Evolutionary conservation across 768 basidiomycete genomes (phyloP).

Genomic region (Pleurotus eryngii): DNA sequence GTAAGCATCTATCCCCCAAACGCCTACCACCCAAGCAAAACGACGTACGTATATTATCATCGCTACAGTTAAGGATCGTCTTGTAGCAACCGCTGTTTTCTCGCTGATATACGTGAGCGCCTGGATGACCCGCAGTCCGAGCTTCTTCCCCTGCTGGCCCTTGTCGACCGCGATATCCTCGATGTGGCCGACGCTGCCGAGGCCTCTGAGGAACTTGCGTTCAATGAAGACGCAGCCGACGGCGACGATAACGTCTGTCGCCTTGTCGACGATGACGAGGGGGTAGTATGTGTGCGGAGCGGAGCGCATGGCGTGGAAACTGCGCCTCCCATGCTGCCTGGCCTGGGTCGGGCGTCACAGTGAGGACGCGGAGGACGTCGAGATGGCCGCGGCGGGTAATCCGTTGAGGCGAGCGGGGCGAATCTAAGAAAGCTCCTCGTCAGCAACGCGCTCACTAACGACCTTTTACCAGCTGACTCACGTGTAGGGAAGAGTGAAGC

Average conservation of each 20-base stretch:
- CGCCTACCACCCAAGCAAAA: background rate
- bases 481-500: conserved; percentile 66
- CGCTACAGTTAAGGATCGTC: conserved; percentile 94
- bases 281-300: conserved; percentile 70
- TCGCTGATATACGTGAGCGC: conserved; percentile 84
- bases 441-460: too few relatives aligned
- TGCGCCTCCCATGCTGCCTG: conserved; percentile 66
- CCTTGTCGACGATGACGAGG: conserved; percentile 77
- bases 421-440: conserved; percentile 45
- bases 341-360: conserved; percentile 64
- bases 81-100: conserved; percentile 80
- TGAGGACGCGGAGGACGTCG: conserved; percentile 76
- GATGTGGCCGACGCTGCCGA: conserved; percentile 91
- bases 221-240: conserved; percentile 86
- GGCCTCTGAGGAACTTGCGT: conserved; percentile 86
- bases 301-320: conserved; percentile 59
- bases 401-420: conserved; percentile 88
- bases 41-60: conserved; percentile 84
- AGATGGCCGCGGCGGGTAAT: conserved; percentile 81
- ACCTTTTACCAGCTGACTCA: conserved; percentile 27
- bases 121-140: conserved; percentile 85
- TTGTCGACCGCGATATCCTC: conserved; percentile 97
- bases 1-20: conserved; percentile 8
- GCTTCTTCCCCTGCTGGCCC: conserved; percentile 84
- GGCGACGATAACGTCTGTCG: conserved; percentile 76